Percentiles rank a stretch among this genome's conserved stretches.
Evolutionary conservation across 345 rosid genomes (phyloP).

Genomic region (Viola odorata): DNA sequence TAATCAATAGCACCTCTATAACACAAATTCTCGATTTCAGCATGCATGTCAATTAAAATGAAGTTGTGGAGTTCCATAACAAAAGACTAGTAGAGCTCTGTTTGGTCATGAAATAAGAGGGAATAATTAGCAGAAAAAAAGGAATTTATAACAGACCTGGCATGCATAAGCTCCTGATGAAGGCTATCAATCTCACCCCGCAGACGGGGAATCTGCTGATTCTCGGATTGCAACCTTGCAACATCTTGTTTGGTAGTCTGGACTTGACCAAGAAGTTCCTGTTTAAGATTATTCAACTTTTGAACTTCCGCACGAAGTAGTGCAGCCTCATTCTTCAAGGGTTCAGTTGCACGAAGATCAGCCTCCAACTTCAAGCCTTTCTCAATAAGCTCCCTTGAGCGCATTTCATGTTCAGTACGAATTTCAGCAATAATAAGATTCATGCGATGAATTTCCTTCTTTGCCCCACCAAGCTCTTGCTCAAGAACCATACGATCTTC

Average conservation of each 20-base stretch:
- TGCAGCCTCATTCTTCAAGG: conserved; percentile 63
- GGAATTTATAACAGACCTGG: conserved; percentile 42
- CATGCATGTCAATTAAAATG: background rate
- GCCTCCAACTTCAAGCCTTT: conserved; percentile 79
- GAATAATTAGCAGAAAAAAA: too few relatives aligned
- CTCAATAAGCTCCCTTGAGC: conserved; percentile 63
- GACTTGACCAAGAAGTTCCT: conserved; percentile 64
- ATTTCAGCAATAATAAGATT: conserved; percentile 56
- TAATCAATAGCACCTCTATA: conserved; percentile 69
- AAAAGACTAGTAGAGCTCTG: background rate
- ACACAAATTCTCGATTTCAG: conserved; percentile 9
- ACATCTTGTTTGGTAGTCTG: conserved; percentile 68
- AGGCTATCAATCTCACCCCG: conserved; percentile 63
- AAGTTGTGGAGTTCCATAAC: conserved; percentile 8
- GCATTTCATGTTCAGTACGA: conserved; percentile 65
- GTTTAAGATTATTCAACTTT: conserved; percentile 59
- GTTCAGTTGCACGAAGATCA: conserved; percentile 75
- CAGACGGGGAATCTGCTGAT: conserved; percentile 62
- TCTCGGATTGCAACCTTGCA: conserved; percentile 59
- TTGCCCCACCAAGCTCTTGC: conserved; percentile 68
- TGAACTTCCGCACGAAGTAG: conserved; percentile 69
- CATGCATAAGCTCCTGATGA: conserved; percentile 84
- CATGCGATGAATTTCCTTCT: conserved; percentile 84
- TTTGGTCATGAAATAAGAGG: too few relatives aligned
- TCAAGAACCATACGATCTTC: conserved; percentile 73